Base-by-base conservation (phyloP, 192 early-diverging fungal species). In the Globomyces pollinis-pini region DNA sequence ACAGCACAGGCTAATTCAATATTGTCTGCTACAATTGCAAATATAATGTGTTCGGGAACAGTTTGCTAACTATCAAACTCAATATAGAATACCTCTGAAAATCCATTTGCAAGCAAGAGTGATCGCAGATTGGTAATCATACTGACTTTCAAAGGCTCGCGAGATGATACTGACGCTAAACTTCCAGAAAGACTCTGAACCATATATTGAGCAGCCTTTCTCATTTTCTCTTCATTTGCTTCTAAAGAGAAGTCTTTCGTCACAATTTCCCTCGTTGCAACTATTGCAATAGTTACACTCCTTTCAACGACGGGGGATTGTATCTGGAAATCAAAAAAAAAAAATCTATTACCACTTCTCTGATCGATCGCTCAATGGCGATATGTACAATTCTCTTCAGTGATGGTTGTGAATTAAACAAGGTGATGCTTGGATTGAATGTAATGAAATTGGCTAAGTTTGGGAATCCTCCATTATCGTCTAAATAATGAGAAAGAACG, bases 161-260 rank as follows among this genome's bases (percentile, higher is more conserved):
- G 86, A 61, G 91, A 95, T 13, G 91, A 90, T 16, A 93, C 93
- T 36, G 94, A 83, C 1, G 91, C 92, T 24, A 96, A 74, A 50
- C 72, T 74, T 5, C 87, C 88, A 4, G 94, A 92, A 8, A 99
- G 67, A 21, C 85, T 91, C 60, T 96, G 93, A 8, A 88, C 92
- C 94, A 99, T 99, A 24, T 89, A 68, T 63, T 95, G 91, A 6
- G 93, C 93, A 0, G 96, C 87, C 42, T 91, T 88, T 44, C 91
- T 80, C 86, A 99, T 87, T 61, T 90, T 86, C 41, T 89, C 87
- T 65, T 97, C 96, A 64, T 94, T 90, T 3, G 89, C 83, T 66
- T 99, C 96, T 62, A 89, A 80, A 0, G 89, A 89, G 77, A 97
- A 97, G 64, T 99, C 96, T 70, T 99, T 99, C 38, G 88, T 66